Evolutionary conservation across 2,329 filamentous ascomycete genomes (phyloP).

Genomic region (Cercospora sesami): DNA sequence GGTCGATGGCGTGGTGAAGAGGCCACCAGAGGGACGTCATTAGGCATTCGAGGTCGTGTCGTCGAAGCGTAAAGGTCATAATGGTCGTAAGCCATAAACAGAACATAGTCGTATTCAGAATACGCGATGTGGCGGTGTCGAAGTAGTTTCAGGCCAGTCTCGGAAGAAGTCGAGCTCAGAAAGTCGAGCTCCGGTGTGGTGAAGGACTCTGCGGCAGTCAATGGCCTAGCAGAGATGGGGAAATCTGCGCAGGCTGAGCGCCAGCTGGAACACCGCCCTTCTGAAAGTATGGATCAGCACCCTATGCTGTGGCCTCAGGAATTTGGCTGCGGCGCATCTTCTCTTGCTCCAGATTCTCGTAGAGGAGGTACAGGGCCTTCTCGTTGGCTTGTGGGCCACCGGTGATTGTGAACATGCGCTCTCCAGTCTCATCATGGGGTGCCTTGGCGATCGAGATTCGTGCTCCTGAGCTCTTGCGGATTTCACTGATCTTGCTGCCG

Average conservation of each 20-base stretch:
- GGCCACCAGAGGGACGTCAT: constrained; percentile 24
- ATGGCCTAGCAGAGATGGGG: constrained; percentile 19
- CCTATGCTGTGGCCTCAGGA: constrained; percentile 44
- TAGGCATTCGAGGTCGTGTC: constrained; percentile 30
- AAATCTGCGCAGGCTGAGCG: constrained; percentile 8
- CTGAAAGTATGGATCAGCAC: constrained; percentile 24
- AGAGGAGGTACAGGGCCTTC: constrained; percentile 90
- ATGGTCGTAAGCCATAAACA: constrained; percentile 33
- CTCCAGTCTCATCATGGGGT: constrained; percentile 93
- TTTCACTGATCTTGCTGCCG: constrained; percentile 97
- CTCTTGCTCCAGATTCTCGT: constrained; percentile 98
- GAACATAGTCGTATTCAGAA: constrained; percentile 24
- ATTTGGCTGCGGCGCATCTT: constrained; percentile 96
- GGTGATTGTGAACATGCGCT: constrained; percentile 99
- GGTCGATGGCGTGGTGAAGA: constrained; percentile 12
- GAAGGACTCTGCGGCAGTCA: constrained; percentile 7
- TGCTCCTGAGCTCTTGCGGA: constrained; percentile 92
- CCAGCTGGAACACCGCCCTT: constrained; percentile 2
- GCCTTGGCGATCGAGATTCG: constrained; percentile 98
- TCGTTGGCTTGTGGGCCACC: constrained; percentile 92
- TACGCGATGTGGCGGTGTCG: constrained; percentile 10
- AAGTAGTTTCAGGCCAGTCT: constrained; percentile 2
- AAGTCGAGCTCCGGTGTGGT: neutral
- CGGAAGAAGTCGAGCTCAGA: neutral
- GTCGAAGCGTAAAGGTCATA: constrained; percentile 33